Percentiles rank a stretch among this genome's conserved stretches.
Evolutionary conservation across 2,329 filamentous ascomycete species (phyloP).

Genomic region (Uncinocarpus reesii): DNA sequence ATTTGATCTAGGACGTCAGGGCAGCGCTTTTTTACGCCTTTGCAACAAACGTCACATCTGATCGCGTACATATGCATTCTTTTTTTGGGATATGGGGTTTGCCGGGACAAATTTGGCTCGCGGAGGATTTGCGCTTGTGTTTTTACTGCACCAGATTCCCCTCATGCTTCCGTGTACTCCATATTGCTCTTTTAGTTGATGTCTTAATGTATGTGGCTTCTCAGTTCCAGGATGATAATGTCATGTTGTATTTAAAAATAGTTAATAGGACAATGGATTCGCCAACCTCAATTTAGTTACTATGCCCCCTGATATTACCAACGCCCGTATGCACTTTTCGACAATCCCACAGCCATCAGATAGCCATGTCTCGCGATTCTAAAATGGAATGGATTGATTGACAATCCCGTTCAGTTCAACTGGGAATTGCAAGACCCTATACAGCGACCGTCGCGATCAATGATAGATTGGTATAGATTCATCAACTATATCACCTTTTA

Average conservation of each 20-base stretch:
- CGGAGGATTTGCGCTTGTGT: conserved; percentile 4
- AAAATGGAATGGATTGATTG: conserved; percentile 42
- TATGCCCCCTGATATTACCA: too few relatives aligned
- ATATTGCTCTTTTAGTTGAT: not conserved
- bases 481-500: not conserved
- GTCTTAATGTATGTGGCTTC: not conserved
- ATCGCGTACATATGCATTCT: not conserved
- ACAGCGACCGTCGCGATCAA: not conserved
- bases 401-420: conserved; percentile 44
- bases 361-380: conserved; percentile 9
- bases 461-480: not conserved
- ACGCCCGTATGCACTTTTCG: not conserved
- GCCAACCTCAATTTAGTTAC: too few relatives aligned
- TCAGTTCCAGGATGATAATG: not conserved
- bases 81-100: not conserved
- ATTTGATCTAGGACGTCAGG: too few relatives aligned
- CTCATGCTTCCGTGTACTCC: conserved; percentile 4
- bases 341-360: not conserved
- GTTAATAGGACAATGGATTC: too few relatives aligned
- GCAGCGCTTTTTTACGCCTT: too few relatives aligned
- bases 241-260: not conserved
- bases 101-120: not conserved
- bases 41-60: too few relatives aligned
- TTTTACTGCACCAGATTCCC: conserved; percentile 12
- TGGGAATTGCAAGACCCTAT: conserved; percentile 43